Evolutionary conservation across 768 basidiomycete species (phyloP).

Genomic region (Tylopilus intermedius): DNA sequence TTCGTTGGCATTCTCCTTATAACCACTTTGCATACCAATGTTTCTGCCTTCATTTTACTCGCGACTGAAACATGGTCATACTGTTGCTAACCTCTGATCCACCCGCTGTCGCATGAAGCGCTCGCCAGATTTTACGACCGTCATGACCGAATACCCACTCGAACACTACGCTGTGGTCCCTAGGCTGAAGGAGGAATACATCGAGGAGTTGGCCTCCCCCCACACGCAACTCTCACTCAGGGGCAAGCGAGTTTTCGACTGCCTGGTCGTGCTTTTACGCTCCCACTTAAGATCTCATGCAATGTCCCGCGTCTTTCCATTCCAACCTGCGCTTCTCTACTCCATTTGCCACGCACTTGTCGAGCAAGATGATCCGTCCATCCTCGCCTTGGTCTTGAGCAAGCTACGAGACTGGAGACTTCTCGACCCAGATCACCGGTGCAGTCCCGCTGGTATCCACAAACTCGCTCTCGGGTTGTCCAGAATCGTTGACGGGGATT

Average conservation of each 20-base stretch:
- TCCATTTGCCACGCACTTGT: constrained; percentile 19
- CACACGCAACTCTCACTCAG: constrained; percentile 7
- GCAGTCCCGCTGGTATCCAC: constrained; percentile 8
- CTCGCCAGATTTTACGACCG: constrained; percentile 16
- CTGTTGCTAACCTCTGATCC: neutral
- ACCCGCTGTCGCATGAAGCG: constrained; percentile 6
- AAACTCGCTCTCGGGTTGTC: constrained; percentile 21
- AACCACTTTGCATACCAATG: neutral
- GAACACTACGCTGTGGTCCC: constrained; percentile 1
- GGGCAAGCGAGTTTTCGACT: constrained; percentile 8
- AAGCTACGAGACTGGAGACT: constrained; percentile 25
- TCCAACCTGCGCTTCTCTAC: constrained; percentile 20
- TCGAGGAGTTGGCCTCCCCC: neutral
- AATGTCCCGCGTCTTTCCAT: neutral
- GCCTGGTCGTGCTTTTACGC: constrained; percentile 15
- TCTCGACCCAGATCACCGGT: constrained; percentile 14
- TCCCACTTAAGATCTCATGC: constrained; percentile 5
- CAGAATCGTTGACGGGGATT: constrained; percentile 3
- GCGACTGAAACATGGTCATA: constrained; percentile 4
- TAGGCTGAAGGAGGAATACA: constrained; percentile 1
- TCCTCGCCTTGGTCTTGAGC: constrained; percentile 21
- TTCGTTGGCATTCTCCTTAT: neutral
- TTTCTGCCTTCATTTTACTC: constrained; percentile 4
- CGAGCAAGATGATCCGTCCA: neutral
- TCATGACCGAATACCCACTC: constrained; percentile 16